Conservation (phyloP, 169 alveolate species). For the Toxoplasma gondii region DNA sequence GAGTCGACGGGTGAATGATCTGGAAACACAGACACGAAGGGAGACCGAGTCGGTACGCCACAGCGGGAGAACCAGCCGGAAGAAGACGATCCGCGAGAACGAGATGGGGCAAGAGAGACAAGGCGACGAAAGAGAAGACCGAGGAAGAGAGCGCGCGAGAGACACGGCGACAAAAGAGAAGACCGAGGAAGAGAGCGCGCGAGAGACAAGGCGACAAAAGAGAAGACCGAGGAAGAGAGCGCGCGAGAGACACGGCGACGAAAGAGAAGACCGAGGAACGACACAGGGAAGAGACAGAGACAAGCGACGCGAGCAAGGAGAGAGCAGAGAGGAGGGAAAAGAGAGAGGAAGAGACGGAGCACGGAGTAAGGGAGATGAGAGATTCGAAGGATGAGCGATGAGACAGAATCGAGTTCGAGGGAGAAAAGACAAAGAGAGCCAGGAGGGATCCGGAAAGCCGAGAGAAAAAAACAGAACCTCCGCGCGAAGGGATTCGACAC, state of each 20-base stretch:
- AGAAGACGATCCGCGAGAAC: not conserved
- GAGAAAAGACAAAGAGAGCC: not conserved
- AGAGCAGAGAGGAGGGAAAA: not conserved
- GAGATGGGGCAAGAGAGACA: not conserved
- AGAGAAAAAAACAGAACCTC: not conserved
- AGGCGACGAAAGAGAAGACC: not conserved
- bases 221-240: not conserved
- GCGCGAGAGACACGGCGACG: not conserved
- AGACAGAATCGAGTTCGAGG: not conserved
- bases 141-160: too few relatives aligned
- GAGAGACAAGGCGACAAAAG: not conserved
- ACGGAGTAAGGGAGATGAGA: not conserved
- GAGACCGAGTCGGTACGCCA: not conserved
- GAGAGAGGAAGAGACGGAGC: not conserved
- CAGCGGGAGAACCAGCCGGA: not conserved
- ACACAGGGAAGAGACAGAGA: not conserved
- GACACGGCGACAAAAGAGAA: too few relatives aligned
- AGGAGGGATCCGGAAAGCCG: not conserved
- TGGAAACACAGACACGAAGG: not conserved
- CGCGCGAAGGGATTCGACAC: not conserved
- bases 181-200: too few relatives aligned
- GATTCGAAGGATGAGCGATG: not conserved
- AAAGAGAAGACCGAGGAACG: not conserved
- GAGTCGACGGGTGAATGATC: slow-evolving; percentile 17
- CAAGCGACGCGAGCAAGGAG: not conserved